Evolutionary conservation across 352 stramenopile species (phyloP), one percentile per base, ranked within the genome.

Genomic region (Pythium angustatum): DNA sequence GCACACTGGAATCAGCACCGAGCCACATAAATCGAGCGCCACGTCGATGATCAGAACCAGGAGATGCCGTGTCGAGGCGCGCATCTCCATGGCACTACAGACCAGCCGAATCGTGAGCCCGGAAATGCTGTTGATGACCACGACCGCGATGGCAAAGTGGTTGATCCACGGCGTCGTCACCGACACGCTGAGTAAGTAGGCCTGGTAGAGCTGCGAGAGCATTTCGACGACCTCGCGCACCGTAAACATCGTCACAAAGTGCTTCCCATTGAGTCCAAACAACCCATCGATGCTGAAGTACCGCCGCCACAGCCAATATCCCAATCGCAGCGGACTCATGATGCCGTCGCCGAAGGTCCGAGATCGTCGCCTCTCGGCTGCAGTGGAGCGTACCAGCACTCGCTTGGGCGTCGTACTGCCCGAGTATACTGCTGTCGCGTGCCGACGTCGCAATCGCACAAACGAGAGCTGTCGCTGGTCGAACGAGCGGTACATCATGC

Each of bases 271-370:
- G 43, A 71, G n/a, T 2, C 60, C 64, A 26, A 63, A 81, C 31
- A 49, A 22, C 19, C 67, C 57, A 24, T 73, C 51, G 38, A 57
- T 24, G 28, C 66, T 53, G 24, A 71, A 83, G 34, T 71, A 57
- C 5, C 19, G 57, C 21, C 34, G 44, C 45, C 57, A 64, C 2
- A 56, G 17, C 2, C 22, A 24, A 34, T 50, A 47, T 1, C 56
- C 28, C 15, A 8, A 15, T 6, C 28, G 48, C 5, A 4, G 19
- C 48, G 30, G 28, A n/a, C 12, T 17, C 10, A 19, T 28, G 28
- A 55, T 5, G 2, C 27, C 28, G 48, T 2, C 17, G 48, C 17
- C 48, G 28, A 5, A 17, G 15, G 7, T 41, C 48, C 1, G 11
- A 2, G 17, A 38, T 38, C 15, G 24, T n/a, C n/a, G n/a, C n/a